phyloP scores from a whole-genome alignment of 768 basidiomycete genomes.

The Rhizopogon vesiculosus region DNA sequence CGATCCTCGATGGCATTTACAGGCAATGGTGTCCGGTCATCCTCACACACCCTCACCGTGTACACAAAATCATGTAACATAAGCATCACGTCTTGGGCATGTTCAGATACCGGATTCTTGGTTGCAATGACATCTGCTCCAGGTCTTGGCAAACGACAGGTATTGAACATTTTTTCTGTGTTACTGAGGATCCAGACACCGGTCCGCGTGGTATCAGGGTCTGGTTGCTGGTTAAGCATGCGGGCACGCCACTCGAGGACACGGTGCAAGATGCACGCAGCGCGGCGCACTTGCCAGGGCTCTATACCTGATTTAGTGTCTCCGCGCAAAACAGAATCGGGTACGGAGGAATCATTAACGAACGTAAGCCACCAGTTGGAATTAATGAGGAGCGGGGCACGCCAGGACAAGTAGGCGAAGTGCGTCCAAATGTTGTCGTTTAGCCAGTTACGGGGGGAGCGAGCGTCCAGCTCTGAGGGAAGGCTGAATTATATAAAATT shows the following conservation, averaged over 20 bases:
- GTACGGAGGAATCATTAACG: constrained; percentile 65
- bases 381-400: constrained; percentile 79
- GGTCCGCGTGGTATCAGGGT: constrained; percentile 67
- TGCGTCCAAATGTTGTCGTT: constrained; percentile 91
- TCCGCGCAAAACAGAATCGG: constrained; percentile 27
- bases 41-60: constrained; percentile 60
- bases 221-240: constrained; percentile 60
- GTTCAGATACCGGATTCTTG: constrained; percentile 37
- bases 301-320: constrained; percentile 40
- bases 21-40: constrained; percentile 29
- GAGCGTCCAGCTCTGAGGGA: constrained; percentile 40
- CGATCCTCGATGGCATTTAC: constrained; percentile 39
- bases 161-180: constrained; percentile 66
- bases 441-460: constrained; percentile 89
- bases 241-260: constrained; percentile 68
- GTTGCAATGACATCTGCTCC: constrained; percentile 62
- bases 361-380: constrained; percentile 97
- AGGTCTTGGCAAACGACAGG: constrained; percentile 66
- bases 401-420: constrained; percentile 85
- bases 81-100: constrained; percentile 42
- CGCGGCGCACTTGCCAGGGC: constrained; percentile 81
- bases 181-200: constrained; percentile 69
- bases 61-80: constrained; percentile 80
- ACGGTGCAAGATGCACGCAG: constrained; percentile 76
- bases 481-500: too few relatives aligned